Base-by-base conservation (phyloP, 805 yeast species). In the Starmera caribaea region DNA sequence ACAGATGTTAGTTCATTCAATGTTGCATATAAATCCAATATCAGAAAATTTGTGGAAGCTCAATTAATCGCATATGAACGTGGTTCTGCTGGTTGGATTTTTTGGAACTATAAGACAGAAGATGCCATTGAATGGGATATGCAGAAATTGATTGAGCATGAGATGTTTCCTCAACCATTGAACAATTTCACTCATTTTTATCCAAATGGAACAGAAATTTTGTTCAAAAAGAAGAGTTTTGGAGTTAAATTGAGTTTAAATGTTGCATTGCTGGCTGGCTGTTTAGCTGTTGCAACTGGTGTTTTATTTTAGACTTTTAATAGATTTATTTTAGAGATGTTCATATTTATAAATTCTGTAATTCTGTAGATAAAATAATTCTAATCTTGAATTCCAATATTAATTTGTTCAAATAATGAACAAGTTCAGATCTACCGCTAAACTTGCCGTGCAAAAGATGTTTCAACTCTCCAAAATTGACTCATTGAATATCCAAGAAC, bases 61-160 rank as follows among this genome's bases (percentile, higher is more conserved):
- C 87, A 81, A 51, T 52, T 80, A 39, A 74, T 75, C 37, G 65
- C 73, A 26, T 80, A 67, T 52, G 62, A 61, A 16, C 50, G 54
- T n/a, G 47, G 62, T 39, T 63, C 68, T 30, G 61, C 62, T 10
- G 87, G 87, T 0, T 80, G 79, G 74, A 71, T 79, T 31, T 80
- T 79, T 50, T 81, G 87, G 88, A 75, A 76, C 48, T 79, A 69
- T 62, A 79, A 78, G 53, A 79, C 85, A 0, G 88, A 81, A 50
- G 54, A 60, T 40, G 73, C 83, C 1, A 61, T 74, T 16, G 86
- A 79, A 53, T 80, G 87, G 86, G 85, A 79, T 52, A 71, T 76
- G 50, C 52, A 62, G 40, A 60, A 68, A 38, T 63, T 81, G 48
- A 68, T 73, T 8, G 56, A 66, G 15, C 51, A 64, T 29, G 74